Evolutionary conservation across 169 alveolate species (phyloP).

Genomic region (Plasmodium chabaudi): DNA sequence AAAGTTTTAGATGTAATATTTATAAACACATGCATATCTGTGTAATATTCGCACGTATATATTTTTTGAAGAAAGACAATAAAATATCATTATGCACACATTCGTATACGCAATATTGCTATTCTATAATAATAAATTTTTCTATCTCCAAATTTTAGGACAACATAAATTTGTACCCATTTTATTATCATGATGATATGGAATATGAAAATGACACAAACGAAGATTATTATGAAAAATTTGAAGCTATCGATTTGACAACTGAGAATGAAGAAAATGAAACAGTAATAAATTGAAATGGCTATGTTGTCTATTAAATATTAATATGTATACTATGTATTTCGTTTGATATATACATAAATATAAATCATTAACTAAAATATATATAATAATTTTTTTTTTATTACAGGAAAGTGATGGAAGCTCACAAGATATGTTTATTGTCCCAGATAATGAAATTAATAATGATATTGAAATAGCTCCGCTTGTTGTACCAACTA

Average conservation of each 20-base stretch:
- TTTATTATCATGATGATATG: constrained; percentile 72
- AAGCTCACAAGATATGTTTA: constrained; percentile 76
- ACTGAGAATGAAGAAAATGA: constrained; percentile 75
- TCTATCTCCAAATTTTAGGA: constrained; percentile 12
- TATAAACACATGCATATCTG: neutral
- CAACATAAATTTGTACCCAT: constrained; percentile 54
- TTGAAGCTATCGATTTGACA: constrained; percentile 66
- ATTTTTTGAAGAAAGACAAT: neutral
- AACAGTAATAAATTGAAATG: constrained; percentile 21
- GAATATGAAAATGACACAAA: constrained; percentile 72
- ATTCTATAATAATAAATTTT: neutral
- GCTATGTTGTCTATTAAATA: neutral
- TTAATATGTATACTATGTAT: too few species aligned
- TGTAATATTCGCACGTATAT: neutral
- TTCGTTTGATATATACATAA: too few species aligned
- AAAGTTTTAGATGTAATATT: constrained; percentile 64
- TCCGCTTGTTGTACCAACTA: constrained; percentile 52
- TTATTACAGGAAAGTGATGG: constrained; percentile 70
- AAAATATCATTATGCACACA: neutral
- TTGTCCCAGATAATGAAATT: constrained; percentile 72
- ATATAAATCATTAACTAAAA: too few species aligned
- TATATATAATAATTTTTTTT: neutral
- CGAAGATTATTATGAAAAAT: constrained; percentile 70
- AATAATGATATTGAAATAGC: constrained; percentile 57
- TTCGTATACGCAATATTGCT: neutral